These are phyloP conservation scores for Papiliotrema laurentii DNA, from an alignment of 1,284 basidiomycete species.

Conservation along the genomic window DNA sequence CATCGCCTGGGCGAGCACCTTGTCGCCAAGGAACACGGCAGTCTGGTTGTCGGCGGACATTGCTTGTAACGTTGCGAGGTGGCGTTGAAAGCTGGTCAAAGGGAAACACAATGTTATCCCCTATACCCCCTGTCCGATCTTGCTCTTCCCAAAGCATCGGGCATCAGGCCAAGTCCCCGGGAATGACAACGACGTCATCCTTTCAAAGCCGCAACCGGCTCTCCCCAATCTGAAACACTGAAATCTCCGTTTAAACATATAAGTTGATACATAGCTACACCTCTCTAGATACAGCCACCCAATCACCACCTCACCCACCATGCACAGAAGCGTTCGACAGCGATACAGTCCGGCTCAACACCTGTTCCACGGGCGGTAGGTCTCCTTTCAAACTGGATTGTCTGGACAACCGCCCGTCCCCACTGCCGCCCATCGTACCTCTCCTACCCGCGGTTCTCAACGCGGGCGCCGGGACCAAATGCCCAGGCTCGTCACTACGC, in stretches of 20 bases:
- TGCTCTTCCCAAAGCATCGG: too few relatives aligned
- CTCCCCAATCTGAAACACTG: too few relatives aligned
- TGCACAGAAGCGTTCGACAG: conserved; percentile 34
- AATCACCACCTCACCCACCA: conserved; percentile 22
- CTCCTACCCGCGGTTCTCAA: neutral
- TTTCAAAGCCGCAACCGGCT: too few relatives aligned
- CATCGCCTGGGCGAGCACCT: conserved; percentile 29
- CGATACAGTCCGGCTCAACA: conserved; percentile 34
- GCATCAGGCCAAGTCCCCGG: too few relatives aligned
- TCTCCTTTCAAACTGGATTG: conserved; percentile 5
- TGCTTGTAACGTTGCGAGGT: neutral
- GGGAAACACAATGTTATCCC: neutral
- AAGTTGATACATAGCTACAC: neutral
- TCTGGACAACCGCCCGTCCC: neutral
- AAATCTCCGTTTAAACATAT: too few relatives aligned
- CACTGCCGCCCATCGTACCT: neutral
- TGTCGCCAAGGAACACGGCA: conserved; percentile 31
- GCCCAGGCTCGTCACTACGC: conserved; percentile 15
- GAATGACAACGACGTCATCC: too few relatives aligned
- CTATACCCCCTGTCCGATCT: too few relatives aligned
- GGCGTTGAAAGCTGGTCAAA: too few relatives aligned
- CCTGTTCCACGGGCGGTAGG: conserved; percentile 31
- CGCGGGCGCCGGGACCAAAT: conserved; percentile 7
- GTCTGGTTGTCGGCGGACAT: conserved; percentile 29
- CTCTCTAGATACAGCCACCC: neutral